Conservation (phyloP, 2,329 filamentous ascomycete species). For the Daldinia sp. region DNA sequence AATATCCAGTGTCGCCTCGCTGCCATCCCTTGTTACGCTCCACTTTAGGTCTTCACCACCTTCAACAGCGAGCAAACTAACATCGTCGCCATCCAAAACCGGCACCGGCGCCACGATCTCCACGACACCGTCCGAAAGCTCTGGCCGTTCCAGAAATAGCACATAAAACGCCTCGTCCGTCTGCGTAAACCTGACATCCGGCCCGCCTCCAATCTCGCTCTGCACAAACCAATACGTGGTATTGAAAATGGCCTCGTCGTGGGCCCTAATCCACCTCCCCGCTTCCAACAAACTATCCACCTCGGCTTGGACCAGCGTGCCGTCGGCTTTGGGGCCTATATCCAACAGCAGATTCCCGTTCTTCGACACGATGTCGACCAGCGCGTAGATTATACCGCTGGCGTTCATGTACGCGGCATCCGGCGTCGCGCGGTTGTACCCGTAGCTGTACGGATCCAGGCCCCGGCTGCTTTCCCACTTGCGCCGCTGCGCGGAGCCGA, state of each 20-base stretch:
- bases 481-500: conserved; percentile 57
- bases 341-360: conserved; percentile 62
- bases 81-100: conserved; percentile 54
- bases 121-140: conserved; percentile 46
- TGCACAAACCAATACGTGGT: conserved; percentile 57
- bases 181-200: conserved; percentile 59
- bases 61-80: conserved; percentile 53
- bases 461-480: conserved; percentile 69
- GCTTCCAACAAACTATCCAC: conserved; percentile 57
- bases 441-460: conserved; percentile 68
- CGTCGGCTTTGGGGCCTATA: conserved; percentile 63
- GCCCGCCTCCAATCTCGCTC: conserved; percentile 37
- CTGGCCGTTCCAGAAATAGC: conserved; percentile 53
- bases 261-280: conserved; percentile 61
- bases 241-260: conserved; percentile 64
- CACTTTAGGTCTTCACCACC: conserved; percentile 44
- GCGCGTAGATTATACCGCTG: conserved; percentile 54
- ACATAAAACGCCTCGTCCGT: conserved; percentile 63
- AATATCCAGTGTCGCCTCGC: conserved; percentile 29
- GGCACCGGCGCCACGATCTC: conserved; percentile 56
- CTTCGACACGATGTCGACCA: conserved; percentile 45
- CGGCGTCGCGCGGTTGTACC: conserved; percentile 65
- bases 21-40: conserved; percentile 28
- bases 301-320: conserved; percentile 60
- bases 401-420: conserved; percentile 61